Conservation (phyloP, 495 filamentous ascomycete genomes). For the Lichenothelia convexa region DNA sequence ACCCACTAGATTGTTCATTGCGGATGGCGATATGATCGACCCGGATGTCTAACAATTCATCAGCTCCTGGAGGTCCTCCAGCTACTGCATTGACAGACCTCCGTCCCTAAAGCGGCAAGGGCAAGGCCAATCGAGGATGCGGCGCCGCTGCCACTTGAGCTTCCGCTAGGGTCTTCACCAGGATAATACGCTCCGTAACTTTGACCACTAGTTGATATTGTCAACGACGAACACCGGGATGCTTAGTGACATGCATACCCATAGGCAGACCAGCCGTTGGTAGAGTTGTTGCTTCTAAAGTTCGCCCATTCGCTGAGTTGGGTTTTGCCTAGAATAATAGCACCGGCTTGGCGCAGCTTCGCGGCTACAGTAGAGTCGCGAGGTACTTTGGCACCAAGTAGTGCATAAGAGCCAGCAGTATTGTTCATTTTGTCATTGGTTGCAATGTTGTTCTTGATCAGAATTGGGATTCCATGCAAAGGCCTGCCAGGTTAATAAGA, state of each 20-base stretch:
- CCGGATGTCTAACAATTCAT: slow-evolving; percentile 13
- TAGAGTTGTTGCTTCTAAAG: slow-evolving; percentile 27
- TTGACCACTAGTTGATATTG: slow-evolving; percentile 29
- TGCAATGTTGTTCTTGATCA: slow-evolving; percentile 58
- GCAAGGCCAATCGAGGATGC: slow-evolving; percentile 30
- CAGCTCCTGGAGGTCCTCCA: neutral
- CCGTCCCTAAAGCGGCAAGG: slow-evolving; percentile 30
- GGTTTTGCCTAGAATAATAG: slow-evolving; percentile 30
- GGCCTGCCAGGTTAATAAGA: slow-evolving; percentile 17
- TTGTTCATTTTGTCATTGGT: slow-evolving; percentile 53
- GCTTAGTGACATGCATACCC: too few relatives aligned
- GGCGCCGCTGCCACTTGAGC: slow-evolving; percentile 34
- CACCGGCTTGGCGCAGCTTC: slow-evolving; percentile 25
- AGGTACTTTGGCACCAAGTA: slow-evolving; percentile 19
- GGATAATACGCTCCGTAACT: slow-evolving; percentile 31
- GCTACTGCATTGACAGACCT: slow-evolving; percentile 12
- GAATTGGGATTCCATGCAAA: slow-evolving; percentile 47
- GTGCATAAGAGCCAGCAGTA: slow-evolving; percentile 36
- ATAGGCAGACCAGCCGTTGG: slow-evolving; percentile 37
- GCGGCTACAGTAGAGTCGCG: slow-evolving; percentile 18
- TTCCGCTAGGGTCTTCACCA: slow-evolving; percentile 34
- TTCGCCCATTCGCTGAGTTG: slow-evolving; percentile 39
- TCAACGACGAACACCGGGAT: too few relatives aligned
- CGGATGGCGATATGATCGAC: slow-evolving; percentile 19
- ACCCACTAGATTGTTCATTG: slow-evolving; percentile 26